phyloP scores from a whole-genome alignment of 225 moss, liverwort and hornwort genomes.

The Physcomitrellopsis africana region DNA sequence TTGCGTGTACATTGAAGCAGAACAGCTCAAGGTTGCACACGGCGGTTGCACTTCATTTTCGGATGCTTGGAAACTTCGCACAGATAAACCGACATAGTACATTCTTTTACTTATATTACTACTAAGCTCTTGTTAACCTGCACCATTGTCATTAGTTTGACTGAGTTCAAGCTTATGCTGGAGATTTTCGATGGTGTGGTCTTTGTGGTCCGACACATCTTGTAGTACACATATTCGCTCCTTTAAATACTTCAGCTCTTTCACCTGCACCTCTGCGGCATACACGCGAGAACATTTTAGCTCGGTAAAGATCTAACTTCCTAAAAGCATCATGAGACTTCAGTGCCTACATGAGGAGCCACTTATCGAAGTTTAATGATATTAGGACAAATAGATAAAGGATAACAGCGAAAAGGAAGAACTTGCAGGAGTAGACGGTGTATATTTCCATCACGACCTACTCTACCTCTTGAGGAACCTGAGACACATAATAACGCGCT shows the following conservation, averaged over 20 bases:
- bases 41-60: not conserved
- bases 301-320: not conserved
- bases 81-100: not conserved
- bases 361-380: not conserved
- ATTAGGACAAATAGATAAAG: not conserved
- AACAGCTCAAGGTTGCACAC: not conserved
- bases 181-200: slow-evolving; percentile 58
- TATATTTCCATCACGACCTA: not conserved
- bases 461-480: not conserved
- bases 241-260: slow-evolving; percentile 48
- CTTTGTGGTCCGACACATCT: slow-evolving; percentile 46
- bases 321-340: not conserved
- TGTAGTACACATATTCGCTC: slow-evolving; percentile 54
- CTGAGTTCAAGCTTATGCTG: slow-evolving; percentile 53
- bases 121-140: not conserved
- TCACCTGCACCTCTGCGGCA: slow-evolving; percentile 44
- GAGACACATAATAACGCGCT: not conserved
- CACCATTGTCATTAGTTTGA: slow-evolving; percentile 41
- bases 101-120: not conserved
- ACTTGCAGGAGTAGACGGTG: not conserved
- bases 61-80: not conserved
- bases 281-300: slow-evolving; percentile 25
- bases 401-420: not conserved
- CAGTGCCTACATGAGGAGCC: not conserved
- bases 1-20: not conserved